Evolutionary conservation across 2,329 filamentous ascomycete species (phyloP).

Genomic region (Claviceps cyperi): DNA sequence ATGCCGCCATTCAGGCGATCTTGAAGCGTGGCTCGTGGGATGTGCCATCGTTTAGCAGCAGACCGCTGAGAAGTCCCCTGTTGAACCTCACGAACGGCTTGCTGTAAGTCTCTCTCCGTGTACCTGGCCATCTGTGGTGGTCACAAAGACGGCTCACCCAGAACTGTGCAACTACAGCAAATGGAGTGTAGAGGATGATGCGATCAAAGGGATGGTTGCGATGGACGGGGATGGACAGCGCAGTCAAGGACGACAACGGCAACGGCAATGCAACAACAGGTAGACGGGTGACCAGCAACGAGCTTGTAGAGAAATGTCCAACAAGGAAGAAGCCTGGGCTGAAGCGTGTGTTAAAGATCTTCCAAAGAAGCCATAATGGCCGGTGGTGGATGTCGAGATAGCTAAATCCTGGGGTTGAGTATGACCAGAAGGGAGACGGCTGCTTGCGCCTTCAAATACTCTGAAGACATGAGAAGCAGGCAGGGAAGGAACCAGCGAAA

Average conservation of each 20-base stretch:
- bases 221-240: not conserved
- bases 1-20: slow-evolving; percentile 7
- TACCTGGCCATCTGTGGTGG: slow-evolving; percentile 7
- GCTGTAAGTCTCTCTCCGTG: slow-evolving; percentile 7
- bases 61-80: slow-evolving; percentile 7
- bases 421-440: slow-evolving; percentile 2
- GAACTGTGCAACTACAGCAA: not conserved
- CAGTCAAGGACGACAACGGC: not conserved
- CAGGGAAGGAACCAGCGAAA: not conserved
- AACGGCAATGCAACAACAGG: not conserved
- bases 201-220: slow-evolving; percentile 1
- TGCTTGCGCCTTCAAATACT: slow-evolving; percentile 7
- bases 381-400: slow-evolving; percentile 3
- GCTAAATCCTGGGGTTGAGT: slow-evolving; percentile 6
- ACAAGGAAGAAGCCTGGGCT: slow-evolving; percentile 6
- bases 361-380: slow-evolving; percentile 5
- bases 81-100: slow-evolving; percentile 8
- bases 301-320: slow-evolving; percentile 6
- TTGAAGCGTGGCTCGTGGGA: slow-evolving; percentile 7
- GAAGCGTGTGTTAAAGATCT: slow-evolving; percentile 7
- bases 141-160: not conserved
- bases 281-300: slow-evolving; percentile 1
- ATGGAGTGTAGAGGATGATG: not conserved
- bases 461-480: not conserved
- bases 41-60: slow-evolving; percentile 7